These are phyloP conservation scores for Phytophthora vignae DNA, from an alignment of 352 stramenopile species.

Conservation along the genomic window DNA sequence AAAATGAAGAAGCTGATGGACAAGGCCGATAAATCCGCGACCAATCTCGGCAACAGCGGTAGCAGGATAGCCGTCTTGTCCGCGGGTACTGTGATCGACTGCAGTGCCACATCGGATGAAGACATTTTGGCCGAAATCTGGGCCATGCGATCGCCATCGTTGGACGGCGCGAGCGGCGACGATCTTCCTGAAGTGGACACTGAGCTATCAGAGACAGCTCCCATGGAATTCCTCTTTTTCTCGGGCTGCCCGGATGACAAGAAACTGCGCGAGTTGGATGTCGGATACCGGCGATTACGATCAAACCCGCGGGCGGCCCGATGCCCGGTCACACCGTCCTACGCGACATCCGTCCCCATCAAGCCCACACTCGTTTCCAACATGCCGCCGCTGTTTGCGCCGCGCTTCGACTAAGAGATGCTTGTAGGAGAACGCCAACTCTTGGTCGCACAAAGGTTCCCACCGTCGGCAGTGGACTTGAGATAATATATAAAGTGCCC, in stretches of 20 bases:
- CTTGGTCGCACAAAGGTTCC: too few species aligned
- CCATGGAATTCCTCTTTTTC: conserved; percentile 73
- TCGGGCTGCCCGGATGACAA: conserved; percentile 45
- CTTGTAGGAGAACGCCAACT: too few species aligned
- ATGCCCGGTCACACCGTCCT: conserved; percentile 23
- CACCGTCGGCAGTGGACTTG: too few species aligned
- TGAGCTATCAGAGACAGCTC: conserved; percentile 14
- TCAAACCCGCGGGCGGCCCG: conserved; percentile 14
- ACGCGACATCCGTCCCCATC: conserved; percentile 40
- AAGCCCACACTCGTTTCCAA: conserved; percentile 55
- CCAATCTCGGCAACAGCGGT: conserved; percentile 22
- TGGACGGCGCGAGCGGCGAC: conserved; percentile 11
- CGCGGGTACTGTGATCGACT: conserved; percentile 8
- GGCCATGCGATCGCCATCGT: conserved; percentile 15
- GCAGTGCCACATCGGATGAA: conserved; percentile 16
- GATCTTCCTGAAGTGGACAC: conserved; percentile 19
- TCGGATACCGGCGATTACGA: conserved; percentile 28
- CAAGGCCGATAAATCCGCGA: conserved; percentile 23
- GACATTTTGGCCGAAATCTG: conserved; percentile 38
- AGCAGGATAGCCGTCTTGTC: conserved; percentile 26
- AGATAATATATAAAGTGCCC: too few species aligned
- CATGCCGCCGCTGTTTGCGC: conserved; percentile 51
- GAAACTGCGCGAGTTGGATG: conserved; percentile 43
- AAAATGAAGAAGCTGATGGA: conserved; percentile 39
- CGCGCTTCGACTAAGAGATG: conserved; percentile 29